These are phyloP conservation scores for Gryganskiella cystojenkinii DNA, from an alignment of 192 early-diverging fungal species.

Conservation along the genomic window DNA sequence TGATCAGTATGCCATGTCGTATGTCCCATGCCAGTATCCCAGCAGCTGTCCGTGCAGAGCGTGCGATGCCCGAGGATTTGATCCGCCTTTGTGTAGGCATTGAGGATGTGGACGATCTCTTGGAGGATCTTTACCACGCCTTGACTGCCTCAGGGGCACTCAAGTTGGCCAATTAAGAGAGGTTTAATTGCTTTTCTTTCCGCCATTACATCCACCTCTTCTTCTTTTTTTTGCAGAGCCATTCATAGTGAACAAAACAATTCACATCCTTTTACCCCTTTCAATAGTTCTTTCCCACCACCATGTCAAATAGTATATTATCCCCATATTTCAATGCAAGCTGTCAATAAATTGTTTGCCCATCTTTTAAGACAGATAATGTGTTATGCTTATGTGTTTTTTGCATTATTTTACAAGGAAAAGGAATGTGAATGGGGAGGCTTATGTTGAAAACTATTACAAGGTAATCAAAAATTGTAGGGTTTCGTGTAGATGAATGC, in stretches of 20 bases:
- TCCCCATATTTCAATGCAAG: no score
- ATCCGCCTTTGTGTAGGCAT: conserved; percentile 97
- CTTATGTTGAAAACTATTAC: neutral
- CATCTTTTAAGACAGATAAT: no score
- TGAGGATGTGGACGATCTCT: conserved; percentile 91
- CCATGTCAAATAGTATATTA: no score
- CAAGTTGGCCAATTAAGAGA: conserved; percentile 38
- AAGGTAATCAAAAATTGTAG: neutral
- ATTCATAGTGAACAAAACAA: no score
- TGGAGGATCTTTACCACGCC: conserved; percentile 86
- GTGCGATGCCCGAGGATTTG: conserved; percentile 95
- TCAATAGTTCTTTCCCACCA: no score
- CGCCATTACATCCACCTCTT: neutral
- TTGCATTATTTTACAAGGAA: no score
- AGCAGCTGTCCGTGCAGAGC: conserved; percentile 85
- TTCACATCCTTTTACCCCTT: no score
- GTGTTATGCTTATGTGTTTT: no score
- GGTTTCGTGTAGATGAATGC: conserved; percentile 5
- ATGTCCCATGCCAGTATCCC: conserved; percentile 99
- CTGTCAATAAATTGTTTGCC: no score
- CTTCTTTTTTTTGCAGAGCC: neutral
- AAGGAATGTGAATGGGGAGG: no score
- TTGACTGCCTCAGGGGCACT: conserved; percentile 71
- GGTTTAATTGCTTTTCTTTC: neutral
- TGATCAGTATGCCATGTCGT: conserved; percentile 97